These are phyloP conservation scores for Vicia faba DNA, from an alignment of 306 rosid species.

Conservation along the genomic window DNA sequence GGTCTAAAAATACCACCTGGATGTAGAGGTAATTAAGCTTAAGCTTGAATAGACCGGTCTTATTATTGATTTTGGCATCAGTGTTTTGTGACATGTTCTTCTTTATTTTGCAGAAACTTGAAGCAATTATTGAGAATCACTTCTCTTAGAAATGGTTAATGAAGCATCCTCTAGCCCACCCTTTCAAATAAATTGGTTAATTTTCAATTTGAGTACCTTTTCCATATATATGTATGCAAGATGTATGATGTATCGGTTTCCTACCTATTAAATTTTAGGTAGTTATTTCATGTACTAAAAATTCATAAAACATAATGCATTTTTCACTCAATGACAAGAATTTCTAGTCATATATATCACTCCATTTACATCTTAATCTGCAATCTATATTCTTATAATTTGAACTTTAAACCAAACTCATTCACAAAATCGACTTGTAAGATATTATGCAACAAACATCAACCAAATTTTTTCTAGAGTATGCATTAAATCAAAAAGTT, in stretches of 20 bases:
- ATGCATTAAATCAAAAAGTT: neutral
- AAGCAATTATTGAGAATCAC: conserved; percentile 32
- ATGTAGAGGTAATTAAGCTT: conserved; percentile 60
- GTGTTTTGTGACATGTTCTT: conserved; percentile 18
- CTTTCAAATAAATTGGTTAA: conserved; percentile 26
- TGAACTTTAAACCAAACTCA: neutral
- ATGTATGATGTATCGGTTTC: conserved; percentile 29
- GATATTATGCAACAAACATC: conserved; percentile 1
- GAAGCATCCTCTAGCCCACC: neutral
- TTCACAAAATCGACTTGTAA: neutral
- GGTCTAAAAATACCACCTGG: conserved; percentile 47
- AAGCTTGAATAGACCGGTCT: neutral
- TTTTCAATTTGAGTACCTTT: conserved; percentile 17
- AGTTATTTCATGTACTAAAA: conserved; percentile 24
- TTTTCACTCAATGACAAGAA: neutral
- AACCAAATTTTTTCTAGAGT: conserved; percentile 6
- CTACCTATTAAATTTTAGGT: neutral
- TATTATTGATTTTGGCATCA: conserved; percentile 3
- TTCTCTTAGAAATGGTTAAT: conserved; percentile 13
- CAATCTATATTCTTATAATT: neutral
- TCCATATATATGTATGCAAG: neutral
- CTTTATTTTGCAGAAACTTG: conserved; percentile 41
- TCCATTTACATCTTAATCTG: neutral
- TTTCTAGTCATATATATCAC: neutral
- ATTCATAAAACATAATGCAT: neutral